Conservation (phyloP, 208 protist genomes). For the Tritrichomonas foetus region DNA sequence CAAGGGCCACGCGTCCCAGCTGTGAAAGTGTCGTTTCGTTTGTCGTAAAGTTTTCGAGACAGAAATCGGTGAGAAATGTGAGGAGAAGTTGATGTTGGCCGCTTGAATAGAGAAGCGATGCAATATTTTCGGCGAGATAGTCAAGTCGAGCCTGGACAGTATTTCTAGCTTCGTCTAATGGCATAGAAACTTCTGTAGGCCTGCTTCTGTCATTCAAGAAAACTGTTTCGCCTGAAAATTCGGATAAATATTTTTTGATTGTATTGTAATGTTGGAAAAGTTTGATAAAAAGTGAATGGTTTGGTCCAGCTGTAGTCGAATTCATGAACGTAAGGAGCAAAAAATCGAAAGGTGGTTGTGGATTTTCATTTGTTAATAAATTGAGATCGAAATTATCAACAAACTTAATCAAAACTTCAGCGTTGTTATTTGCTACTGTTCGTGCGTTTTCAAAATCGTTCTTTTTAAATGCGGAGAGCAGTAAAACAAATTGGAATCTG, state of each 20-base stretch:
- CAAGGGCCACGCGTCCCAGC: neutral
- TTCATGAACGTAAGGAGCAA: neutral
- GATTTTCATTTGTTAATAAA: neutral
- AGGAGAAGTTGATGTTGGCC: neutral
- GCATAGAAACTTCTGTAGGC: neutral
- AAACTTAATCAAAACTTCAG: too few species aligned
- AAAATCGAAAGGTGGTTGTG: neutral
- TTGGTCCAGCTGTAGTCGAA: neutral
- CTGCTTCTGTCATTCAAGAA: neutral
- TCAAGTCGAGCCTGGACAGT: neutral
- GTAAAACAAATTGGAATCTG: too few species aligned
- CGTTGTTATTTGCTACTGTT: too few species aligned
- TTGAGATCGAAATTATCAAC: too few species aligned
- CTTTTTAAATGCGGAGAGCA: too few species aligned
- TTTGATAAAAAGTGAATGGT: neutral
- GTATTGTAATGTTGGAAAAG: neutral
- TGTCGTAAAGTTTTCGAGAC: too few species aligned
- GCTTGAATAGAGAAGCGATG: neutral
- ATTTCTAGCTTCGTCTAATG: neutral
- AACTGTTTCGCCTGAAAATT: neutral
- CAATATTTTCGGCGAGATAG: neutral
- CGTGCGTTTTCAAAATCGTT: too few species aligned
- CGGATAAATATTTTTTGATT: neutral
- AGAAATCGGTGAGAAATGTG: neutral
- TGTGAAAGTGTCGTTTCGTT: neutral